A percentile compares a stretch with the other conserved stretches of the same genome.
Evolutionary conservation across 2,329 filamentous ascomycete species (phyloP).

Genomic region (Fusarium camptoceras): DNA sequence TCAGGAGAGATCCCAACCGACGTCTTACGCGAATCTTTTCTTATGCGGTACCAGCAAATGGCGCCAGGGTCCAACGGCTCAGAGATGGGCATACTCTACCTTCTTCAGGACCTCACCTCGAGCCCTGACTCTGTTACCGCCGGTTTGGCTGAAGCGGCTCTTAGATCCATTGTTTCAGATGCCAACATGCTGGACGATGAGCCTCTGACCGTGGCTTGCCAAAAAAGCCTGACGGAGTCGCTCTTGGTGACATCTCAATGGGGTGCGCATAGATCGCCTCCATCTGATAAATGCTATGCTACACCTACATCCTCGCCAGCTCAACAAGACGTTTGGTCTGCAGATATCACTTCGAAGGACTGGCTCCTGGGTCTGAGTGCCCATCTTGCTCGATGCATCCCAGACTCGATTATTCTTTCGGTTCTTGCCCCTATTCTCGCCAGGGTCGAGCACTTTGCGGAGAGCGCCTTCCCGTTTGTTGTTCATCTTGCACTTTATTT

Average conservation of each 20-base stretch:
- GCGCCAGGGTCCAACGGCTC: slow-evolving; percentile 66
- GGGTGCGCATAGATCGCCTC: slow-evolving; percentile 66
- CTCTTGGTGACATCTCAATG: slow-evolving; percentile 68
- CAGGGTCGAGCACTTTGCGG: slow-evolving; percentile 75
- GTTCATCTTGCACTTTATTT: slow-evolving; percentile 82
- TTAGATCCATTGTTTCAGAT: slow-evolving; percentile 68
- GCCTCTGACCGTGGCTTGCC: slow-evolving; percentile 62
- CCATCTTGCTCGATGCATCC: slow-evolving; percentile 68
- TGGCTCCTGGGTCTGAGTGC: slow-evolving; percentile 75
- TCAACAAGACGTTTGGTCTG: slow-evolving; percentile 48
- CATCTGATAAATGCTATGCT: slow-evolving; percentile 58
- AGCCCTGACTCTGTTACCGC: slow-evolving; percentile 66
- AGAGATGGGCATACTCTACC: slow-evolving; percentile 70
- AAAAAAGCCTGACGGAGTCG: slow-evolving; percentile 63
- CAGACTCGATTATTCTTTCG: slow-evolving; percentile 74
- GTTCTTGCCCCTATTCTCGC: slow-evolving; percentile 75
- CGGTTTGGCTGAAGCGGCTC: slow-evolving; percentile 70
- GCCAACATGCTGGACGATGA: slow-evolving; percentile 61
- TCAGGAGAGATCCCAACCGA: slow-evolving; percentile 75
- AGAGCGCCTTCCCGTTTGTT: slow-evolving; percentile 82
- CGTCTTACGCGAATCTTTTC: slow-evolving; percentile 69
- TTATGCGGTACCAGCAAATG: slow-evolving; percentile 62
- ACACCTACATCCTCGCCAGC: slow-evolving; percentile 13
- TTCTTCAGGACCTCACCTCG: slow-evolving; percentile 72
- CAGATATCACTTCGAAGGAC: slow-evolving; percentile 56